Base-by-base conservation (phyloP, 192 early-diverging fungal genomes). In the Coemansia sp. region DNA sequence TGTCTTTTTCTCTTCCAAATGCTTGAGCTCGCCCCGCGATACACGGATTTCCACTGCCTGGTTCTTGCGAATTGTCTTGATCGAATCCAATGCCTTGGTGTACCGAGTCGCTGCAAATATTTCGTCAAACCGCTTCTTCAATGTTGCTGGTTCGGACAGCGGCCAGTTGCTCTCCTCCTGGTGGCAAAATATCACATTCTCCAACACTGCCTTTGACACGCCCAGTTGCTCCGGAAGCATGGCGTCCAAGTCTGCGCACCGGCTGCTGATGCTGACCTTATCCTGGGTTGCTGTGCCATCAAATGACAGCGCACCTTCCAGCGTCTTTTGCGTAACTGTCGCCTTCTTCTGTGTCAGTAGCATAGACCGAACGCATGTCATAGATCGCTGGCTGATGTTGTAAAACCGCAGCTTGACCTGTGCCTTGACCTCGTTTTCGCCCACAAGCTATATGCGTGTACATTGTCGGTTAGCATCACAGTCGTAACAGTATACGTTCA, bases 131-230 rank as follows among this genome's bases (percentile, higher is more conserved):
- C 90, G 93, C 65, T 97, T 97, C 65, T 99, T 99, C 34, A 99
- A 63, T 4, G 84, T 63, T 3, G 78, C 60, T 0, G 96, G 87
- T 66, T 99, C 97, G 0, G 93, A 85, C 9, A 99, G 83, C 12
- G 97, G 97, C 96, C 97, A 99, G 69, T 88, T 93, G 47, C 91
- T 91, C 3, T 99, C 96, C 72, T 99, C 97, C 80, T 99, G 97
- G 70, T 98, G 96, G 74, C 95, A 97, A 64, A 99, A 98, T 17
- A 99, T 96, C 47, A 99, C 97, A 71, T 94, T 96, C 59, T 99
- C 95, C 26, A 99, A 71, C 36, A 99, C 94, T 0, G 97, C 88
- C 59, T 86, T 85, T 23, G 92, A 89, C 9, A 97, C 93, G 5
- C 97, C 97, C 10, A 99, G 79, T 59, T 94, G 90, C 31, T 84